Percentiles rank a stretch among this genome's conserved stretches.
Evolutionary conservation across 73 alveolate species (phyloP).

Genomic region (Paramecium octaurelia): DNA sequence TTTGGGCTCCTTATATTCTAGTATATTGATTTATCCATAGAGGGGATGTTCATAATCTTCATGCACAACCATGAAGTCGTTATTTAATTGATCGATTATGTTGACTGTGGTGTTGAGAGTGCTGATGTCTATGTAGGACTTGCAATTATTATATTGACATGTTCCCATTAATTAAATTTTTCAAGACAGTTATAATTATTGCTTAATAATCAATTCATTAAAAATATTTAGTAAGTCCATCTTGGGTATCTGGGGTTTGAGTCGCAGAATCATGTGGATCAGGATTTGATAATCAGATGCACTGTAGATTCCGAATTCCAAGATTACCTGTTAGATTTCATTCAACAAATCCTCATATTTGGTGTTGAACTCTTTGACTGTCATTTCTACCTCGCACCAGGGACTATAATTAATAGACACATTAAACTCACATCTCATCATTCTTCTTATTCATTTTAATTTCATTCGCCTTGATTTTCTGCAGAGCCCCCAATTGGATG

Average conservation of each 20-base stretch:
- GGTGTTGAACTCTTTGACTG: neutral
- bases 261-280: neutral
- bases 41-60: slow-evolving; percentile 15
- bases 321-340: neutral
- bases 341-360: neutral
- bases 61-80: neutral
- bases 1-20: neutral
- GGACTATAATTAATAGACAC: neutral
- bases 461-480: slow-evolving; percentile 17
- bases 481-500: neutral
- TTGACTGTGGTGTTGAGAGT: neutral
- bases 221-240: slow-evolving; percentile 16
- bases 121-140: neutral
- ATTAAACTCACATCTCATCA: neutral
- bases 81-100: neutral
- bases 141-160: slow-evolving; percentile 24
- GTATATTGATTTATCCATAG: neutral
- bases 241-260: neutral
- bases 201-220: slow-evolving; percentile 28
- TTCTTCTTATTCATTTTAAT: neutral
- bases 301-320: neutral
- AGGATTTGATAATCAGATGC: neutral
- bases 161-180: slow-evolving; percentile 1
- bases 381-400: neutral
- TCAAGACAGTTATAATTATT: slow-evolving; percentile 36